Conservation (phyloP, 139 green algal species). For the Spirogloea muscicola region DNA sequence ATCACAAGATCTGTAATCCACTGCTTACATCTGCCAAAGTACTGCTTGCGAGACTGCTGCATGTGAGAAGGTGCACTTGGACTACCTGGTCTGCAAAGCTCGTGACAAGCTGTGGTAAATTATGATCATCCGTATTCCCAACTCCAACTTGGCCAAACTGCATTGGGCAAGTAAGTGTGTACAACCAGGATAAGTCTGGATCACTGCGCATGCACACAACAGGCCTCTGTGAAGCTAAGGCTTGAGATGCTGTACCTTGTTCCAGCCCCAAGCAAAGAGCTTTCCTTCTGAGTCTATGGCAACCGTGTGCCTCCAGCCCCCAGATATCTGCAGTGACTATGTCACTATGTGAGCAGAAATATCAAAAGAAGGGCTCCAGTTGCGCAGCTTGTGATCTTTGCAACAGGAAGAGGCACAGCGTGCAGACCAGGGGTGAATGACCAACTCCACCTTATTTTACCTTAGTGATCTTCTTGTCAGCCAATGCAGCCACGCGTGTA, state of each 20-base stretch:
- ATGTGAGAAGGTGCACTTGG: too few species aligned
- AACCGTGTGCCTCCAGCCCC: constrained; percentile 82
- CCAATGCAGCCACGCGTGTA: constrained; percentile 17
- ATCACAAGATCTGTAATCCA: background rate
- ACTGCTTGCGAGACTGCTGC: too few species aligned
- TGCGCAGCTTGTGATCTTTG: background rate
- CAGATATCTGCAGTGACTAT: constrained; percentile 51
- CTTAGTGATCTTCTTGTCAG: constrained; percentile 24
- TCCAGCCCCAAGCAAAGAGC: constrained; percentile 82
- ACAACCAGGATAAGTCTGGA: too few species aligned
- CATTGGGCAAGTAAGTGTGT: too few species aligned
- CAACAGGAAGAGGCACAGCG: background rate
- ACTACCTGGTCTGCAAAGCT: constrained; percentile 12
- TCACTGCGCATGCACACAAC: background rate
- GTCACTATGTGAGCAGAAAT: constrained; percentile 1
- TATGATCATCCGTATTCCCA: constrained; percentile 33
- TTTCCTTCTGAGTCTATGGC: constrained; percentile 53
- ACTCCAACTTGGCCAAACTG: constrained; percentile 44
- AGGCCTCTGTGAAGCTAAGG: background rate
- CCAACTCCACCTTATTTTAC: too few species aligned
- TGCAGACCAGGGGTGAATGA: background rate
- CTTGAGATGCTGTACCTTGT: constrained; percentile 59
- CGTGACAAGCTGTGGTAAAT: constrained; percentile 17
- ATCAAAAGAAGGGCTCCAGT: background rate
- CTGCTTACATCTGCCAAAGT: too few species aligned